Conservation (phyloP, 495 filamentous ascomycete genomes). For the Trichoderma orchidacearum region DNA sequence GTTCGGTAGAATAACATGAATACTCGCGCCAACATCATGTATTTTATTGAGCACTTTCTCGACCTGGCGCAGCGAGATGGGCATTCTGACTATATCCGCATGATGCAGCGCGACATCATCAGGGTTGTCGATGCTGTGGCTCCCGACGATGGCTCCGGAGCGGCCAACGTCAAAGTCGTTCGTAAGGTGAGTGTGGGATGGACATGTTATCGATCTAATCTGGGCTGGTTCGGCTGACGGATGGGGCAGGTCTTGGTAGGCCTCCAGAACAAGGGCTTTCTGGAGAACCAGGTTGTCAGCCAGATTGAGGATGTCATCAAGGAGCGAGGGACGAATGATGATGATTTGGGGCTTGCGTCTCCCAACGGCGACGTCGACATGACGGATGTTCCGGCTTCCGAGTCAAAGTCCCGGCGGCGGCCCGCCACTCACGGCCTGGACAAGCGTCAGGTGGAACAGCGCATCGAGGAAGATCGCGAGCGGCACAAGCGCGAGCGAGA, state of each 20-base stretch:
- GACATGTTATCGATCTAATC: background rate
- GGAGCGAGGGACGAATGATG: conserved; percentile 45
- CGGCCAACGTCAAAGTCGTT: conserved; percentile 88
- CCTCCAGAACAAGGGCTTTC: conserved; percentile 51
- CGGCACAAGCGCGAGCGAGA: conserved; percentile 83
- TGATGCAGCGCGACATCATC: conserved; percentile 90
- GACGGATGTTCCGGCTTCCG: conserved; percentile 9
- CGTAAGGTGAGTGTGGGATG: conserved; percentile 42
- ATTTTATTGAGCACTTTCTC: conserved; percentile 91
- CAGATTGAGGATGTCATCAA: conserved; percentile 73
- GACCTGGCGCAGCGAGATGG: conserved; percentile 69
- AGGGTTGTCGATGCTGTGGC: conserved; percentile 80
- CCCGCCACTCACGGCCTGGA: conserved; percentile 42
- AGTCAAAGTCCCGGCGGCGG: conserved; percentile 17
- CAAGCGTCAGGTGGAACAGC: conserved; percentile 79
- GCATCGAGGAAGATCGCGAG: conserved; percentile 94
- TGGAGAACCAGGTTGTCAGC: conserved; percentile 50
- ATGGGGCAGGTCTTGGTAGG: conserved; percentile 45
- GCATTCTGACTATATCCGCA: conserved; percentile 64
- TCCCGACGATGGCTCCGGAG: conserved; percentile 76
- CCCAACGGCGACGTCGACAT: conserved; percentile 21
- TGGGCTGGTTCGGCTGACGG: background rate
- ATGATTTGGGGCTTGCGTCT: conserved; percentile 22
- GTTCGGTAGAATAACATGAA: conserved; percentile 73
- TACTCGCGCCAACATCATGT: conserved; percentile 96